These are phyloP conservation scores for Imleria badia DNA, from an alignment of 768 basidiomycete genomes.

Conservation along the genomic window DNA sequence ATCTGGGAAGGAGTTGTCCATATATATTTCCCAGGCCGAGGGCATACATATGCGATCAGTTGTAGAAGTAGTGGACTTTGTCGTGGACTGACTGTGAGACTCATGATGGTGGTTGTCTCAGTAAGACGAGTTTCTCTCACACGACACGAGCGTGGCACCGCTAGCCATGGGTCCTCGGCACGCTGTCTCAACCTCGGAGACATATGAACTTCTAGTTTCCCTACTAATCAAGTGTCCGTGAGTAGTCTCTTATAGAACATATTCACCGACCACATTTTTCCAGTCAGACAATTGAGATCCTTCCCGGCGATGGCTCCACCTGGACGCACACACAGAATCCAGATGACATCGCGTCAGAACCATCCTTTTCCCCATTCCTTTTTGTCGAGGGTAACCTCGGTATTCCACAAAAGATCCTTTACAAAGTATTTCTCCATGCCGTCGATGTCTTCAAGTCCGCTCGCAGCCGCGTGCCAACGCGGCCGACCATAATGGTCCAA, in stretches of 20 bases:
- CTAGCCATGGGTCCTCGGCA: not conserved
- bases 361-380: constrained; percentile 47
- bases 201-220: constrained; percentile 23
- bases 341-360: constrained; percentile 14
- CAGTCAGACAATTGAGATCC: constrained; percentile 53
- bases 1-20: not conserved
- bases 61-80: not conserved
- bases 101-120: not conserved
- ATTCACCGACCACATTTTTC: not conserved
- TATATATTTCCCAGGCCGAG: not conserved
- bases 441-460: constrained; percentile 34
- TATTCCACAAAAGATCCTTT: constrained; percentile 58
- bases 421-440: constrained; percentile 50
- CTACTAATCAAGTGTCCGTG: constrained; percentile 27
- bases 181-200: not conserved
- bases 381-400: constrained; percentile 61
- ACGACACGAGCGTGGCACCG: not conserved
- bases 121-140: not conserved
- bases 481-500: not conserved
- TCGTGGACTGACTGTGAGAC: not conserved
- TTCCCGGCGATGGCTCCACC: constrained; percentile 54
- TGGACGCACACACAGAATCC: constrained; percentile 36
- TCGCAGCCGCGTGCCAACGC: constrained; percentile 10
- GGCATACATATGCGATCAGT: not conserved
- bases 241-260: constrained; percentile 10